These are phyloP conservation scores for Tephrocybe sp. DNA, from an alignment of 768 basidiomycete genomes.

Conservation along the genomic window DNA sequence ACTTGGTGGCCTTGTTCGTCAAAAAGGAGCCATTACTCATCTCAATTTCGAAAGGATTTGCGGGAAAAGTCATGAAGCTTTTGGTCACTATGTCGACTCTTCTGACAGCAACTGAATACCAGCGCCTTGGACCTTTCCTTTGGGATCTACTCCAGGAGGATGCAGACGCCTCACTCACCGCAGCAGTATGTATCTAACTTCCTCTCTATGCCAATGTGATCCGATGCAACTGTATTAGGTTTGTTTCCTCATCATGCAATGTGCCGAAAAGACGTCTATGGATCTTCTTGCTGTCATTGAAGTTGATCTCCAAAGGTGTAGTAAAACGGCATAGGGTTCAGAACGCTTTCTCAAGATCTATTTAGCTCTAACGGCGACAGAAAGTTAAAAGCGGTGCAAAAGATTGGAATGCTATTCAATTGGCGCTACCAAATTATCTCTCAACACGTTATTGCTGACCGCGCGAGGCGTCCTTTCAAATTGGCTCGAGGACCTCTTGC, in stretches of 20 bases:
- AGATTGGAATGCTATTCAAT: slow-evolving; percentile 55
- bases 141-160: slow-evolving; percentile 56
- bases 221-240: slow-evolving; percentile 33
- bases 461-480: slow-evolving; percentile 67
- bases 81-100: slow-evolving; percentile 63
- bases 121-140: slow-evolving; percentile 50
- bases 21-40: slow-evolving; percentile 38
- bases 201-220: not conserved
- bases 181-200: slow-evolving; percentile 42
- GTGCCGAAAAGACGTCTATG: slow-evolving; percentile 58
- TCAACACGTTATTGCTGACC: slow-evolving; percentile 60
- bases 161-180: slow-evolving; percentile 41
- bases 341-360: not conserved
- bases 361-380: slow-evolving; percentile 47
- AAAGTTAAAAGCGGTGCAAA: slow-evolving; percentile 52
- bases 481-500: slow-evolving; percentile 67
- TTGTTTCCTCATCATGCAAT: slow-evolving; percentile 72
- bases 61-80: slow-evolving; percentile 51
- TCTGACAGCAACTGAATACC: slow-evolving; percentile 48
- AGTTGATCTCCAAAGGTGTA: slow-evolving; percentile 58
- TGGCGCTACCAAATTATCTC: slow-evolving; percentile 72
- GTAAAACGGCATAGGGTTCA: no score
- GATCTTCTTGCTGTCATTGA: slow-evolving; percentile 52
- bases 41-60: slow-evolving; percentile 45
- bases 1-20: slow-evolving; percentile 35